These are phyloP conservation scores for Phytophthora chlamydospora DNA, from an alignment of 352 stramenopile genomes.

Conservation along the genomic window DNA sequence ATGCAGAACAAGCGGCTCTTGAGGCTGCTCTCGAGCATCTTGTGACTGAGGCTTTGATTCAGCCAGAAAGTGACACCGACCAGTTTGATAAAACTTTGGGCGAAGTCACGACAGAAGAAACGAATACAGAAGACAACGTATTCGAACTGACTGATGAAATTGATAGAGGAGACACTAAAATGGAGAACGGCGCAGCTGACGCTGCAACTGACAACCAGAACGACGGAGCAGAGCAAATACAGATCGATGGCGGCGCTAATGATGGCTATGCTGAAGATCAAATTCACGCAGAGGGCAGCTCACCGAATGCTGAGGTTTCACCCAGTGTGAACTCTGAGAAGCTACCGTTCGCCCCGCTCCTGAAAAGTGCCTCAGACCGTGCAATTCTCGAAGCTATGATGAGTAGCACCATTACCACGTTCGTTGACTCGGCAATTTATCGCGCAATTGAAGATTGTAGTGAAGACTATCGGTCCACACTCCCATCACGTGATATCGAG, in stretches of 20 bases:
- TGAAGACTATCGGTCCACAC: slow-evolving; percentile 1
- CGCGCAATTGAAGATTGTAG: slow-evolving; percentile 29
- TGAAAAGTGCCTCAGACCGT: slow-evolving; percentile 32
- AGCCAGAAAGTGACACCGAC: background rate
- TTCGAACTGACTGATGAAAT: slow-evolving; percentile 1
- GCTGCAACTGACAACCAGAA: background rate
- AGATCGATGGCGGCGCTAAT: slow-evolving; percentile 4
- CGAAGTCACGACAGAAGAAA: background rate
- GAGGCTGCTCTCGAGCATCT: slow-evolving; percentile 9
- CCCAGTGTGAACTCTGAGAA: background rate
- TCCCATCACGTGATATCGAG: too few relatives aligned
- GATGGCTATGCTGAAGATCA: background rate
- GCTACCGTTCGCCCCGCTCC: background rate
- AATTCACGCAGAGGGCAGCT: slow-evolving; percentile 1
- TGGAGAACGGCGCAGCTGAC: background rate
- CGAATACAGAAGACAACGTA: background rate
- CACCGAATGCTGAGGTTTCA: background rate
- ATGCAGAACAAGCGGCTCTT: slow-evolving; percentile 2
- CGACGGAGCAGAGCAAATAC: background rate
- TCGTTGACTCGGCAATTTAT: slow-evolving; percentile 15
- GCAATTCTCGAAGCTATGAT: slow-evolving; percentile 35
- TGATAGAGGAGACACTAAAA: background rate
- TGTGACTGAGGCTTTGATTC: background rate
- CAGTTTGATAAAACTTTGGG: background rate
- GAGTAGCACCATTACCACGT: slow-evolving; percentile 24